These are phyloP conservation scores for Lithocarpus polystachyus DNA, from an alignment of 306 rosid species.

Conservation along the genomic window DNA sequence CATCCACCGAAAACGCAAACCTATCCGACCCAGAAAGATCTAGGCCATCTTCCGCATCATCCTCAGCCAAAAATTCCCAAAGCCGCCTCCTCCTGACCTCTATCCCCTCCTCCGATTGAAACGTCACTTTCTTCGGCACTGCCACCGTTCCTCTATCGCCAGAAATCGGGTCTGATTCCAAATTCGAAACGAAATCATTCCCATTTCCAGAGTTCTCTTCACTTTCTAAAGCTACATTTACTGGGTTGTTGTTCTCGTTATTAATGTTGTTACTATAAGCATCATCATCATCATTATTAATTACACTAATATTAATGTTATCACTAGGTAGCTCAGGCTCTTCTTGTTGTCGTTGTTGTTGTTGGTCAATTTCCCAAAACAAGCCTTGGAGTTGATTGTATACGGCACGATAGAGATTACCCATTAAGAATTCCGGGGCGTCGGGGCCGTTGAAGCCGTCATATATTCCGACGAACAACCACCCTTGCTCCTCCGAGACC, in stretches of 20 bases:
- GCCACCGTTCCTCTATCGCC: conserved; percentile 28
- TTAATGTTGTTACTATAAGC: background rate
- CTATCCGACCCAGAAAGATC: conserved; percentile 95
- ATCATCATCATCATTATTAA: background rate
- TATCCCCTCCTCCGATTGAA: conserved; percentile 37
- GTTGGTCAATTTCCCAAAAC: conserved; percentile 69
- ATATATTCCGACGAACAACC: conserved; percentile 88
- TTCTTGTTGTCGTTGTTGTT: background rate
- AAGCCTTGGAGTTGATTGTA: conserved; percentile 81
- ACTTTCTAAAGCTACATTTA: conserved; percentile 30
- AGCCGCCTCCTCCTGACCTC: conserved; percentile 66
- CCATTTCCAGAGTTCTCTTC: conserved; percentile 8
- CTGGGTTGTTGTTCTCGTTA: conserved; percentile 8
- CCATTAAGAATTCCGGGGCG: conserved; percentile 87
- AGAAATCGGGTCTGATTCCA: conserved; percentile 11
- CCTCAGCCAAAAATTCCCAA: conserved; percentile 83
- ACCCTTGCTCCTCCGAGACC: conserved; percentile 86
- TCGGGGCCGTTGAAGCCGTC: conserved; percentile 92
- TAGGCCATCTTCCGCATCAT: conserved; percentile 70
- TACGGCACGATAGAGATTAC: conserved; percentile 76
- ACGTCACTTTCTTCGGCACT: conserved; percentile 47
- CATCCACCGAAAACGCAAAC: conserved; percentile 89
- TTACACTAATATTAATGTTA: background rate
- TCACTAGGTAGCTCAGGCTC: no score
- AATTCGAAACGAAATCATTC: conserved; percentile 16